These are phyloP conservation scores for Hypomyces perniciosus DNA, from an alignment of 2,329 filamentous ascomycete genomes.

Conservation along the genomic window DNA sequence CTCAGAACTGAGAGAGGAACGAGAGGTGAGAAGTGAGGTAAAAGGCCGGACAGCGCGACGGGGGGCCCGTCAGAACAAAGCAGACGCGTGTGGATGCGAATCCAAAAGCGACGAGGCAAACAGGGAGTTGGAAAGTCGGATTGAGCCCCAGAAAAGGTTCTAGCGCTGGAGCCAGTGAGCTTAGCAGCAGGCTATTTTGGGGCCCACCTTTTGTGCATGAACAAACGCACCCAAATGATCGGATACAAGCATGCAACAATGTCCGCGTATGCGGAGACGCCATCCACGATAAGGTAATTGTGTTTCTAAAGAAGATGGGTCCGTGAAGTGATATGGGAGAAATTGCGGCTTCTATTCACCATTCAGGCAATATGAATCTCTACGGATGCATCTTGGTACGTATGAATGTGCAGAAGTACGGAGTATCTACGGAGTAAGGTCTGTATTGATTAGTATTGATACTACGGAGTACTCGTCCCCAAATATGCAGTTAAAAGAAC, in stretches of 20 bases:
- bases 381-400: too few relatives aligned
- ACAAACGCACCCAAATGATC: not conserved
- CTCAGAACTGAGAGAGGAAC: not conserved
- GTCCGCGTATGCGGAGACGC: too few relatives aligned
- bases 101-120: conserved; percentile 6
- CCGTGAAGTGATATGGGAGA: not conserved
- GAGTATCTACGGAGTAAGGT: too few relatives aligned
- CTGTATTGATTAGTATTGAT: too few relatives aligned
- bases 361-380: too few relatives aligned
- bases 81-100: conserved; percentile 13
- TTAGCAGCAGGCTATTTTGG: not conserved
- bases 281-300: not conserved
- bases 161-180: conserved; percentile 3
- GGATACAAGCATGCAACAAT: not conserved
- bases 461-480: too few relatives aligned
- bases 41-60: conserved; percentile 8
- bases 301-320: not conserved
- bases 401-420: too few relatives aligned
- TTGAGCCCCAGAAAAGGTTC: conserved; percentile 8
- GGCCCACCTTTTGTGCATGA: not conserved
- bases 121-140: conserved; percentile 4
- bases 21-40: not conserved
- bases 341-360: not conserved
- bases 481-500: too few relatives aligned
- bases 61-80: conserved; percentile 4